These are phyloP conservation scores for Achlya hypogyna DNA, from an alignment of 352 stramenopile species.

Conservation along the genomic window DNA sequence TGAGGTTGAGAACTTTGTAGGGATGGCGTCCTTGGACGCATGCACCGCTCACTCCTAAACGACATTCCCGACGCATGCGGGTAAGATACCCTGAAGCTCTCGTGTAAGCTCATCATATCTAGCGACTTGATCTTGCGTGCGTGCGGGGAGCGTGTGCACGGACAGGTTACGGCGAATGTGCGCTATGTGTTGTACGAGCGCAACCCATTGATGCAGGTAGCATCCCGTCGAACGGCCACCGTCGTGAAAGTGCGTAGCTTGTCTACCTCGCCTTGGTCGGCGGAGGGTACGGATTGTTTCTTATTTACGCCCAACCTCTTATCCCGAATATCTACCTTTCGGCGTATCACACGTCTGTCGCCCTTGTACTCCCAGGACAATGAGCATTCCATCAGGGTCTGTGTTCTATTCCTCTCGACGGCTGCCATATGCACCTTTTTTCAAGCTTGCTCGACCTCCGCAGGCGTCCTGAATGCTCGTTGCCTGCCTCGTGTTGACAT, in stretches of 20 bases:
- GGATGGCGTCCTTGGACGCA: not conserved
- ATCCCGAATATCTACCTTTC: constrained; percentile 35
- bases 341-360: constrained; percentile 31
- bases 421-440: constrained; percentile 44
- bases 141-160: not conserved
- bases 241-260: constrained; percentile 26
- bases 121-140: not conserved
- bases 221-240: not conserved
- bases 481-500: not conserved
- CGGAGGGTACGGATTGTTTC: constrained; percentile 48
- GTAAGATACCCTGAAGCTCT: not conserved
- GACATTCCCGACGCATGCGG: not conserved
- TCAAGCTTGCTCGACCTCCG: constrained; percentile 30
- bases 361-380: not conserved
- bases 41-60: not conserved
- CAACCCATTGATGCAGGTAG: constrained; percentile 31
- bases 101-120: not conserved
- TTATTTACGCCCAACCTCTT: constrained; percentile 33
- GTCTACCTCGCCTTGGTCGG: constrained; percentile 54
- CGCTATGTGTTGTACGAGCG: constrained; percentile 26
- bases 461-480: constrained; percentile 39
- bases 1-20: not conserved
- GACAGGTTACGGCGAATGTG: not conserved
- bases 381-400: constrained; percentile 3
- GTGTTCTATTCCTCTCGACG: constrained; percentile 34